Conservation (phyloP, 2,329 filamentous ascomycete genomes). For the Trichoderma sp. region DNA sequence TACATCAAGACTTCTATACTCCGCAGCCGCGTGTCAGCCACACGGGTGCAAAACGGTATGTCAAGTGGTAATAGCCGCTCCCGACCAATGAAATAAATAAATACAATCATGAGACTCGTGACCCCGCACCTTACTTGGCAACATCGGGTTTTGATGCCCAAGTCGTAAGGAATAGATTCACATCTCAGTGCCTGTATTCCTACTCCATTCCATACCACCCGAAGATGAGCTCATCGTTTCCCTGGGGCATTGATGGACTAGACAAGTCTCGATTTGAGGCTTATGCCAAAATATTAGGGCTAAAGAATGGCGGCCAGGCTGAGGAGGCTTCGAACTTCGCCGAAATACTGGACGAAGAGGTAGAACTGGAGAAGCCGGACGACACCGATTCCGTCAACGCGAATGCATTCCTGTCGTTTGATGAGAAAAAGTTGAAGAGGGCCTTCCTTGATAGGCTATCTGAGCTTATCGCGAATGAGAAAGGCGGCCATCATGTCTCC, state of each 20-base stretch:
- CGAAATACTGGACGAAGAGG: not conserved
- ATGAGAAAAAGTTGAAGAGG: not conserved
- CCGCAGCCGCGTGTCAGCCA: too few species aligned
- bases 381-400: not conserved
- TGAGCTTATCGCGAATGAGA: constrained; percentile 2
- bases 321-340: not conserved
- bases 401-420: not conserved
- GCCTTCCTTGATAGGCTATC: constrained; percentile 6
- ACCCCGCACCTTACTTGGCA: not conserved
- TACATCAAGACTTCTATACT: too few species aligned
- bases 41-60: too few species aligned
- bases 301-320: not conserved
- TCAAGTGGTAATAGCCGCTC: too few species aligned
- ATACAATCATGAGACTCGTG: too few species aligned
- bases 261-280: not conserved
- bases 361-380: not conserved
- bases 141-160: not conserved
- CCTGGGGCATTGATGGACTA: not conserved
- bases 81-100: too few species aligned
- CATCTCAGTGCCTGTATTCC: not conserved
- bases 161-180: not conserved
- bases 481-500: not conserved
- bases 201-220: not conserved
- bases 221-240: not conserved
- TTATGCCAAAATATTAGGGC: not conserved